Evolutionary conservation across 306 rosid genomes (phyloP), one percentile per base, ranked within the genome.

Genomic region (Casuarina equisetifolia): DNA sequence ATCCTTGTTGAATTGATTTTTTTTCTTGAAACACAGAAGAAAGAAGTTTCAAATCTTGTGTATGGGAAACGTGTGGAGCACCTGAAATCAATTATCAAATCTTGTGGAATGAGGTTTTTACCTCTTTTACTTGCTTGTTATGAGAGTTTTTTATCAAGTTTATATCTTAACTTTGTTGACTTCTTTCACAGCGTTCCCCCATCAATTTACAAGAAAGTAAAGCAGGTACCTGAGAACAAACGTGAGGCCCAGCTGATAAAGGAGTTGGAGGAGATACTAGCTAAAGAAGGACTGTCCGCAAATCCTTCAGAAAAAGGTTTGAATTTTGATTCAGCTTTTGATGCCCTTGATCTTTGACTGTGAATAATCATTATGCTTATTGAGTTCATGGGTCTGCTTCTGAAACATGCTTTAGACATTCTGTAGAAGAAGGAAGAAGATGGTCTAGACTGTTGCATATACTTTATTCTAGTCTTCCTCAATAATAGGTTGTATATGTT

Each of bases 261-360:
- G 87, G 98, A 89, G 88, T 83, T 95, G 79, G 93, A 87, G 88
- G 97, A 90, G 53, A 95, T 95, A 77, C 86, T 95, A 7, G 84
- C 96, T 75, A 88, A 69, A 84, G 98, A 92, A 88, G 98, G 98
- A 77, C 78, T 95, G 70, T 88, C 97, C 76, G 79, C 94, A 75
- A 87, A 86, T 87, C 92, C 98, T 74, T 61, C 91, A 16, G 98
- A 95, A 80, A 95, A 92, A 90, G 98, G 98, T 94, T 79, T 79
- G 81, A 49, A 55, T 76, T 59, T 46, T 54, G 74, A 69, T 63
- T 42, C 40, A 55, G 74, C 69, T 43, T 78, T 32, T 70, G 71
- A 13, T 75, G 77, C 70, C 50, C 20, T 35, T 32, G 57, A 50
- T 85, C 51, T 81, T 59, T 6, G n/a, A 68, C 68, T 70, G 74